Evolutionary conservation across 257 asterid species (phyloP), one percentile per base, ranked within the genome.

Genomic region (Solanum acaule): DNA sequence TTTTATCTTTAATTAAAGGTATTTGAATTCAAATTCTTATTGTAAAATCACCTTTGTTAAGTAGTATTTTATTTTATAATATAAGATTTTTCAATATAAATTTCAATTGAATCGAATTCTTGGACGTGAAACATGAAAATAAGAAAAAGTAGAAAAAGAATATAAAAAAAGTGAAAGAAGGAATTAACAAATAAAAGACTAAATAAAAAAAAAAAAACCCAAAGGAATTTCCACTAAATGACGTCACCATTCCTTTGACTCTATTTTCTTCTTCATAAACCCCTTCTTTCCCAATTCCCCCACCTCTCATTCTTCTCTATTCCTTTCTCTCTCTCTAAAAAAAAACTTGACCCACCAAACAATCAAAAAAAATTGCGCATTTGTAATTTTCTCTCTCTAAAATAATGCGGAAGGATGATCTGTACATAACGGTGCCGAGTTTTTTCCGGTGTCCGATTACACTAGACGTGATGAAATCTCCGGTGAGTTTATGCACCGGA

Each of bases 401-500:
- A 88, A 89, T 20, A 63, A 95, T 96, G 98, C 93, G 92, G 88
- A 90, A 86, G 23, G 95, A 93, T 63, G 98, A 95, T 89, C 29
- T 91, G 71, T 91, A 87, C 89, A 85, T 88, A 38, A 87, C 92
- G 22, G 93, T 93, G n/a, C 98, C 98, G 13, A 90, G 88, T 56
- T 92, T 93, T 14, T 96, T 96, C 91, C 92, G 95, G 40, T 96
- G 98, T 79, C 98, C 98, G 8, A 96, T 96, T 84, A 93, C 98
- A 6, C 91, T 96, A 0, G 98, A 96, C 79, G 93, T 96, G 49
- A 96, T 96, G 98, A 91, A 92, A 78, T 95, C 98, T 3, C 98
- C 98, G 2, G 98, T 96, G 81, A 96, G 98, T 86, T 90, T 96
- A 72, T 96, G 94, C 92, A 96, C 98, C 20, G 98, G 98, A 6